Evolutionary conservation across 306 rosid genomes (phyloP).

Genomic region (Canavalia ensiformis): DNA sequence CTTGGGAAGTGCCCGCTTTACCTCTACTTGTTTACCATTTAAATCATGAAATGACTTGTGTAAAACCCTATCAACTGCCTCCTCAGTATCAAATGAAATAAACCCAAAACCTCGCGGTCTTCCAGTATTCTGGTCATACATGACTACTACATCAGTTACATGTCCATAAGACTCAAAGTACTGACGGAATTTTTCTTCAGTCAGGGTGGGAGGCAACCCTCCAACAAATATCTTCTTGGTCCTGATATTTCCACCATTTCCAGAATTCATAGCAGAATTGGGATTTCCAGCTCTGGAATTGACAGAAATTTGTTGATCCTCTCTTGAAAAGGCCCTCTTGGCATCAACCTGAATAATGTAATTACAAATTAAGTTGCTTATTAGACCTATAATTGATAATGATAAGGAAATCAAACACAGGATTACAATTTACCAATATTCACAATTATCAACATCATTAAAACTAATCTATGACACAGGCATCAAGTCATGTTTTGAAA

Average conservation of each 20-base stretch:
- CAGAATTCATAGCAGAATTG: slow-evolving; percentile 69
- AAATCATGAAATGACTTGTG: slow-evolving; percentile 96
- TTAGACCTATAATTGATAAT: slow-evolving; percentile 27
- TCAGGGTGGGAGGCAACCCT: slow-evolving; percentile 89
- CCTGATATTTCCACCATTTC: slow-evolving; percentile 84
- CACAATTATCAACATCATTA: background rate
- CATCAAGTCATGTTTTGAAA: background rate
- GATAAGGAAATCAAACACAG: background rate
- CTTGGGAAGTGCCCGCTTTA: slow-evolving; percentile 99
- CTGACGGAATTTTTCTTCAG: slow-evolving; percentile 90
- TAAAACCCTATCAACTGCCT: slow-evolving; percentile 96
- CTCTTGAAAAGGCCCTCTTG: slow-evolving; percentile 96
- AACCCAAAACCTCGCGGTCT: slow-evolving; percentile 99
- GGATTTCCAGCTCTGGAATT: slow-evolving; percentile 73
- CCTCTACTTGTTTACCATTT: slow-evolving; percentile 98
- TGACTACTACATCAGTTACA: slow-evolving; percentile 96
- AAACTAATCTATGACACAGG: slow-evolving; percentile 3
- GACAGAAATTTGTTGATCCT: slow-evolving; percentile 89
- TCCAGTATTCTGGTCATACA: slow-evolving; percentile 98
- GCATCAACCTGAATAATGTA: slow-evolving; percentile 84
- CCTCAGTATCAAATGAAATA: slow-evolving; percentile 92
- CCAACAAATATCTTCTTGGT: slow-evolving; percentile 99
- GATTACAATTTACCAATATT: slow-evolving; percentile 6
- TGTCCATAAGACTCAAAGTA: slow-evolving; percentile 85
- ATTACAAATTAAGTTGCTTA: slow-evolving; percentile 45